phyloP scores from a whole-genome alignment of 2,329 filamentous ascomycete species.

The Beauveria asiatica region DNA sequence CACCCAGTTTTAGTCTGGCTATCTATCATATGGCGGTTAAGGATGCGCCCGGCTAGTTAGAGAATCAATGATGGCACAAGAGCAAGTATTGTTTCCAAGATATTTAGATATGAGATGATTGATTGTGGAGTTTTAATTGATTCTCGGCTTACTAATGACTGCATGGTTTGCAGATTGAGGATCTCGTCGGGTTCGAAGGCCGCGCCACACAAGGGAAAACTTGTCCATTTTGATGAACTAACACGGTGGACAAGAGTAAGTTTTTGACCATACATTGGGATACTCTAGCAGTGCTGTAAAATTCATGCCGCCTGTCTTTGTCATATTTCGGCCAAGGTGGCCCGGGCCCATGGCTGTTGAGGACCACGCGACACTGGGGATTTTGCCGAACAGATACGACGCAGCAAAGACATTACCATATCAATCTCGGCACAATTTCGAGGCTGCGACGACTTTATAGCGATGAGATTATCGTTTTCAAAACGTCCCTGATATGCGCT shows the following conservation, averaged over 20 bases:
- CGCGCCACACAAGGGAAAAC: neutral
- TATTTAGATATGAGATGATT: too few relatives aligned
- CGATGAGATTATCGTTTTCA: neutral
- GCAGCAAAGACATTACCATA: neutral
- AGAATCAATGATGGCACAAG: too few relatives aligned
- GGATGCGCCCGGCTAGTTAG: too few relatives aligned
- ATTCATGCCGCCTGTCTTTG: neutral
- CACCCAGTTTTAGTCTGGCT: too few relatives aligned
- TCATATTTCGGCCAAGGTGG: neutral
- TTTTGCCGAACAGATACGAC: neutral
- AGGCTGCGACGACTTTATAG: neutral
- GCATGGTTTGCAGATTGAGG: neutral
- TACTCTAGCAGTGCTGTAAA: neutral
- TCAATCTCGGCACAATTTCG: neutral
- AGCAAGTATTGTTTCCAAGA: too few relatives aligned
- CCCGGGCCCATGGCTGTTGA: neutral
- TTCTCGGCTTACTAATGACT: too few relatives aligned
- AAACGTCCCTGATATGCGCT: neutral
- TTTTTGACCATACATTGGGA: neutral
- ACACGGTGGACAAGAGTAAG: neutral
- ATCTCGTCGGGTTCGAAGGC: neutral
- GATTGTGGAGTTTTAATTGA: too few relatives aligned
- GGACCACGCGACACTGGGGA: neutral
- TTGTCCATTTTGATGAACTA: neutral
- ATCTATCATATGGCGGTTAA: too few relatives aligned